phyloP scores from a whole-genome alignment of 345 rosid species.

The Hibiscus mutabilis region DNA sequence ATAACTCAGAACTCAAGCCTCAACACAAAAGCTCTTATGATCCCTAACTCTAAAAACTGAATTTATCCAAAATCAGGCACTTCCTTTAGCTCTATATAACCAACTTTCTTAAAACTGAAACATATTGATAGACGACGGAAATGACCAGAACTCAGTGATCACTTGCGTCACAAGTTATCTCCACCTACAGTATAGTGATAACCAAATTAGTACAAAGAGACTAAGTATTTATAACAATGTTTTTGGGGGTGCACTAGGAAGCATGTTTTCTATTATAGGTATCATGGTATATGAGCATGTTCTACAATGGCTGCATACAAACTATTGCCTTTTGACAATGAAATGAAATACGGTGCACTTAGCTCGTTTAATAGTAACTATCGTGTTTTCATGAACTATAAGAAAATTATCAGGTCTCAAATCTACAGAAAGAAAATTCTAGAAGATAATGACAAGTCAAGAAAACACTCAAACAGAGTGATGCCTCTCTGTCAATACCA shows the following conservation, averaged over 20 bases:
- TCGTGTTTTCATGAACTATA: too few relatives aligned
- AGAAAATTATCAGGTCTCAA: too few relatives aligned
- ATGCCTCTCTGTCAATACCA: too few relatives aligned
- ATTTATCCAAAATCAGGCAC: slow-evolving; percentile 46
- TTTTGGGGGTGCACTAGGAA: not conserved
- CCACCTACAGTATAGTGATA: slow-evolving; percentile 23
- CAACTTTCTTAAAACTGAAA: slow-evolving; percentile 37
- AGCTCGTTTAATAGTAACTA: too few relatives aligned
- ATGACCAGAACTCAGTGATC: slow-evolving; percentile 38
- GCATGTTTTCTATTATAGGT: too few relatives aligned
- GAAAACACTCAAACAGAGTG: too few relatives aligned
- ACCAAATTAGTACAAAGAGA: slow-evolving; percentile 17
- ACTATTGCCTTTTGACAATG: too few relatives aligned
- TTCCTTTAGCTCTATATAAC: slow-evolving; percentile 57
- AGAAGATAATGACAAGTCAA: not conserved
- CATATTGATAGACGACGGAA: slow-evolving; percentile 24
- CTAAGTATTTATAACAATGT: not conserved
- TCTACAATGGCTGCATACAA: too few relatives aligned
- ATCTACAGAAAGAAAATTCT: not conserved
- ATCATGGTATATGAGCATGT: too few relatives aligned
- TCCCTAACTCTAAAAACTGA: slow-evolving; percentile 35
- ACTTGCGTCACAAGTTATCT: slow-evolving; percentile 32
- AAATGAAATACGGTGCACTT: too few relatives aligned
- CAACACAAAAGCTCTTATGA: slow-evolving; percentile 48
- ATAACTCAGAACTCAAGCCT: slow-evolving; percentile 52